These are phyloP conservation scores for Cordyceps militaris DNA, from an alignment of 2,329 filamentous ascomycete species.

Conservation along the genomic window DNA sequence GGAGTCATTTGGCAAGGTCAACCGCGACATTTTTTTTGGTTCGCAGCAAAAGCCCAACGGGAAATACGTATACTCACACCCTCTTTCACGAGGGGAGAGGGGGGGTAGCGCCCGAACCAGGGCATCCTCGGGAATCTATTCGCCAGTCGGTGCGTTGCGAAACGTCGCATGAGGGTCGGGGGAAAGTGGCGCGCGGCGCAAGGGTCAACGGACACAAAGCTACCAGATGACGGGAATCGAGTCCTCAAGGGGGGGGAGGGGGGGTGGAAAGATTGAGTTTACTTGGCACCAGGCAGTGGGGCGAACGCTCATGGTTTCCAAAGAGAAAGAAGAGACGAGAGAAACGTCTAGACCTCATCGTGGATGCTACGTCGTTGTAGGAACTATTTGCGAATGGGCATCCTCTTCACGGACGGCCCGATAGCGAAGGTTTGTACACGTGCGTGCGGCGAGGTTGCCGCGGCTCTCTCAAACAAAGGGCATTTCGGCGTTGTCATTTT, in stretches of 20 bases:
- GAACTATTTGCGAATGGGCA: conserved; percentile 3
- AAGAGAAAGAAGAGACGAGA: background rate
- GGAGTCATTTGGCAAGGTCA: conserved; percentile 13
- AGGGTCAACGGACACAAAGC: background rate
- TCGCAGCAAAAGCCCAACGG: background rate
- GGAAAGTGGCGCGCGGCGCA: background rate
- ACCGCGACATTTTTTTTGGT: background rate
- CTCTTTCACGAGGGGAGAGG: background rate
- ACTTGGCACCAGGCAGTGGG: background rate
- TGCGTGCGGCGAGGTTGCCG: background rate
- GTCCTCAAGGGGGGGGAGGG: background rate
- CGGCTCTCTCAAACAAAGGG: conserved; percentile 1
- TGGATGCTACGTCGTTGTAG: conserved; percentile 12
- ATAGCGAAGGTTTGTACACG: conserved; percentile 6
- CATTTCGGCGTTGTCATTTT: no score
- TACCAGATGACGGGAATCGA: background rate
- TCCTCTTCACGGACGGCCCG: conserved; percentile 9
- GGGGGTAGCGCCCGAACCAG: background rate
- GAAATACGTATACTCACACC: conserved; percentile 5
- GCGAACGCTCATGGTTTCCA: background rate
- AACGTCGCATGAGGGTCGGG: conserved; percentile 11
- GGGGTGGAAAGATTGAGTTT: background rate
- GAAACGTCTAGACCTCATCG: background rate
- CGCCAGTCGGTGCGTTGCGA: conserved; percentile 1
- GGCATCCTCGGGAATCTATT: background rate